Conservation (phyloP, 495 filamentous ascomycete species). For the Penicillium malachiteum region DNA sequence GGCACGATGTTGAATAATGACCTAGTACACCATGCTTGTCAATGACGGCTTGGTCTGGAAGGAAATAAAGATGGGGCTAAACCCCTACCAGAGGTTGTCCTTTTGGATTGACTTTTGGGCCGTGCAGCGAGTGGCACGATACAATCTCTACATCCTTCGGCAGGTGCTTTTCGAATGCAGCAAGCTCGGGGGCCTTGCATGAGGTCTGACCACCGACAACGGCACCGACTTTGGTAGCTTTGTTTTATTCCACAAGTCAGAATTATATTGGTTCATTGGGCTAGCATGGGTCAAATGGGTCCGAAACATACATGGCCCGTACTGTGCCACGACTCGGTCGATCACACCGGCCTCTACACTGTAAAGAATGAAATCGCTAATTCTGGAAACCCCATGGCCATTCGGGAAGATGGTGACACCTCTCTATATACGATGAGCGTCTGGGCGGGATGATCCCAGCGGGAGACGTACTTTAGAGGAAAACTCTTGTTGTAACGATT, state of each 20-base stretch:
- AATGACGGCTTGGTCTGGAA: conserved; percentile 4
- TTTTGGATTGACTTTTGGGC: conserved; percentile 81
- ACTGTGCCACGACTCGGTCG: conserved; percentile 76
- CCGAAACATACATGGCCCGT: conserved; percentile 79
- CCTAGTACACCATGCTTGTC: conserved; percentile 38
- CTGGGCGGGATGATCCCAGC: conserved; percentile 36
- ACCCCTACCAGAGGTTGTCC: conserved; percentile 77
- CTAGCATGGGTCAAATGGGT: conserved; percentile 15
- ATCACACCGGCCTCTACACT: conserved; percentile 93
- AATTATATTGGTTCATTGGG: conserved; percentile 12
- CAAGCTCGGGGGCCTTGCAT: conserved; percentile 95
- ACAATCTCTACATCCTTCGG: conserved; percentile 89
- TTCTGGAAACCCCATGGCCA: conserved; percentile 91
- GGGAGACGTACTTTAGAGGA: conserved; percentile 60
- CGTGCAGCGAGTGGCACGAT: conserved; percentile 95
- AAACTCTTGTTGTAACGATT: conserved; percentile 75
- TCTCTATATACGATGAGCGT: conserved; percentile 47
- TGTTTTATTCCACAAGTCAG: conserved; percentile 28
- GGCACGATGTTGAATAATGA: conserved; percentile 88
- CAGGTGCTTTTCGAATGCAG: conserved; percentile 85
- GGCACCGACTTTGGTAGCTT: conserved; percentile 89
- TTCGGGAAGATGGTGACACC: conserved; percentile 69
- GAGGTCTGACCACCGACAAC: conserved; percentile 98
- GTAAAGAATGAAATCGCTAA: conserved; percentile 97
- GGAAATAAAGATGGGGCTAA: background rate